Base-by-base conservation (phyloP, 2,329 filamentous ascomycete genomes). In the Botryotinia globosa region DNA sequence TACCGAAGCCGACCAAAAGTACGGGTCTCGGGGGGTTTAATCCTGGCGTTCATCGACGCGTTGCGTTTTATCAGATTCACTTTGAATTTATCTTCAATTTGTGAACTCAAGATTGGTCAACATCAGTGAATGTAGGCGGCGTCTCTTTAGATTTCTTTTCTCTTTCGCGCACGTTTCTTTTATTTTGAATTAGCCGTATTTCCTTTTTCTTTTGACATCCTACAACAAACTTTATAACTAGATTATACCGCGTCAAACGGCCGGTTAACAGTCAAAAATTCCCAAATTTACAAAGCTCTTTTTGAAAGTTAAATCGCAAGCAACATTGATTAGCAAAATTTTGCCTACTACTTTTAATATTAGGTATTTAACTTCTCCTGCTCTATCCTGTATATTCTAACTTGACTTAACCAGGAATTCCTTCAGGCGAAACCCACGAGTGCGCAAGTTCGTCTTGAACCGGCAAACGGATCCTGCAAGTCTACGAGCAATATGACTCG, bases 51-150 rank as follows among this genome's bases (percentile, higher is more conserved):
- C 62, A 44, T 59, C 39, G 64, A 72, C 62, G 70, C 37, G 45
- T 54, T 72, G 64, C 37, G 45, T 65, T 72, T 54, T 51, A 42
- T 56, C 48, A 32, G 6, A 56, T 67, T 67, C 65, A 67, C 48
- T 29, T 18, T 18, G 22, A 54, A 39, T 67, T 56, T 44, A 37
- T 56, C 34, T 56, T 54, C 34, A 56, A 56, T 51, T 67, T 37
- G 37, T 56, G 48, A 56, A 56, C 54, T 56, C 29, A 42, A 42
- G 48, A 67, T 56, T 67, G 48, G 29, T 29, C 34, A 67, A 56
- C 32, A 6, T 32, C 16, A 39, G 64, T 67, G 34, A 56, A 16
- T 48, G 48, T 67, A 48, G 22, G 25, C 25, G 22, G 25, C 25
- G 22, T 29, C n/a, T 42, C 39, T 42, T 67, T 29, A 29, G n/a